These are phyloP conservation scores for Curvularia hawaiiensis DNA, from an alignment of 2,329 filamentous ascomycete genomes.

Conservation along the genomic window DNA sequence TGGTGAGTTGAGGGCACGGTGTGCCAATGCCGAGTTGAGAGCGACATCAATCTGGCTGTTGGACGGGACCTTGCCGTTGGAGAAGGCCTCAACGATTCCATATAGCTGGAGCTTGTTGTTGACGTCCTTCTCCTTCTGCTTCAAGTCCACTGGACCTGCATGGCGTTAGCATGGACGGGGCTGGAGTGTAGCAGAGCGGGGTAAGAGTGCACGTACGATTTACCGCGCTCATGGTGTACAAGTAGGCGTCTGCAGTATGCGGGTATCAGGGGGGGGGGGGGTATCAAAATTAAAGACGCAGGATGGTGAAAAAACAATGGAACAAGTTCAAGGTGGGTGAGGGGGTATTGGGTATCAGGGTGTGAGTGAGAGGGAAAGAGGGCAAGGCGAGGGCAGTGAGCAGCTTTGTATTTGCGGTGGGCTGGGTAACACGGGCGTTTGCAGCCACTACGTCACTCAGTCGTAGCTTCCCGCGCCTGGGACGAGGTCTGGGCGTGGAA, in stretches of 20 bases:
- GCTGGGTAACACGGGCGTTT: conserved; percentile 18
- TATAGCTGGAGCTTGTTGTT: conserved; percentile 95
- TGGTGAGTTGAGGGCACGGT: conserved; percentile 70
- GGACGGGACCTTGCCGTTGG: conserved; percentile 87
- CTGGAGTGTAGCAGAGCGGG: conserved; percentile 15
- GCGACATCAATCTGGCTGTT: conserved; percentile 97
- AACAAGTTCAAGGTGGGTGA: conserved; percentile 1
- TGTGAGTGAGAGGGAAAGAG: conserved; percentile 8
- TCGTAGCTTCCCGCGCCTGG: conserved; percentile 16
- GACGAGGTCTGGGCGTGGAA: conserved; percentile 13
- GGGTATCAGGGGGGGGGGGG: conserved; percentile 35
- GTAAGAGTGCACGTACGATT: conserved; percentile 27
- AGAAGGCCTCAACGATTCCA: conserved; percentile 85
- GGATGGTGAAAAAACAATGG: conserved; percentile 28
- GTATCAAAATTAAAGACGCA: conserved; percentile 39
- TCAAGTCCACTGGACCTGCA: conserved; percentile 67
- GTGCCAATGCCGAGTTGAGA: conserved; percentile 83
- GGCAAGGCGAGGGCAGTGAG: conserved; percentile 14
- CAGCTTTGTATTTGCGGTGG: conserved; percentile 28
- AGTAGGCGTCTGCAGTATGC: conserved; percentile 13
- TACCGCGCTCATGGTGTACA: conserved; percentile 34
- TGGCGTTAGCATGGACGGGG: conserved; percentile 64
- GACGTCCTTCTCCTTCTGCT: conserved; percentile 81
- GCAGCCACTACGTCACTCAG: conserved; percentile 22
- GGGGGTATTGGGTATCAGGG: conserved; percentile 13